Evolutionary conservation across 2,329 filamentous ascomycete species (phyloP), one percentile per base, ranked within the genome.

Genomic region (Curvularia hawaiiensis): DNA sequence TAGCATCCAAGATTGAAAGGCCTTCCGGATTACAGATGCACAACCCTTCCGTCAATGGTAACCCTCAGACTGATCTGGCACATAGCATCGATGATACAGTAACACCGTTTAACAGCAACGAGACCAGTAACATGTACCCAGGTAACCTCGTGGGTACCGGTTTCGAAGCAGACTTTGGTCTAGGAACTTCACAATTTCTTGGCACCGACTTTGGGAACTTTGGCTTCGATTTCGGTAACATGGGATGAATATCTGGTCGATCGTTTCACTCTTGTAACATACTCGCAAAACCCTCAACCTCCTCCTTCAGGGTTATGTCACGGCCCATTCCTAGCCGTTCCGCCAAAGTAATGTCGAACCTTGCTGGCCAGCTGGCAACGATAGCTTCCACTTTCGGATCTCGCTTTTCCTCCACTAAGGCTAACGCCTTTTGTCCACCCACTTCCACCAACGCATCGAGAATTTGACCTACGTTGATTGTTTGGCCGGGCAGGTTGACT

Each of bases 1-100:
- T 60, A 9, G 62, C 51, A 30, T 44, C 41, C 41, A 44, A 44
- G 24, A 30, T n/a, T 18, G 24, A 44, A 28, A 30, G 41, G 5
- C 41, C 24, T 28, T 44, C 24, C 14, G 24, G 7, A 28, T 28
- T 44, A 26, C 41, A 44, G 5, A 44, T 44, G 41, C 41, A 44
- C 24, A 44, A 44, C 24, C n/a, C n/a, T n/a, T 44, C 41, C 14
- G 7, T 16, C 41, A 44, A 26, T 5, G 41, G 24, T 44, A 24
- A n/a, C 41, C 14, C 22, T 4, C 41, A 30, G 12, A 4, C 5
- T 30, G 41, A 24, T 14, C 14, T 44, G 4, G 7, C 41, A 16
- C 22, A 44, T 44, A 3, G 22, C 10, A 26, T 44, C 3, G 41
- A 14, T 9, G 4, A 44, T 44, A 44, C 41, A 18, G 24, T n/a